Percentiles rank a stretch among this genome's conserved stretches.
phyloP scores from a whole-genome alignment of 768 basidiomycete genomes.

The Hebeloma cylindrosporum region DNA sequence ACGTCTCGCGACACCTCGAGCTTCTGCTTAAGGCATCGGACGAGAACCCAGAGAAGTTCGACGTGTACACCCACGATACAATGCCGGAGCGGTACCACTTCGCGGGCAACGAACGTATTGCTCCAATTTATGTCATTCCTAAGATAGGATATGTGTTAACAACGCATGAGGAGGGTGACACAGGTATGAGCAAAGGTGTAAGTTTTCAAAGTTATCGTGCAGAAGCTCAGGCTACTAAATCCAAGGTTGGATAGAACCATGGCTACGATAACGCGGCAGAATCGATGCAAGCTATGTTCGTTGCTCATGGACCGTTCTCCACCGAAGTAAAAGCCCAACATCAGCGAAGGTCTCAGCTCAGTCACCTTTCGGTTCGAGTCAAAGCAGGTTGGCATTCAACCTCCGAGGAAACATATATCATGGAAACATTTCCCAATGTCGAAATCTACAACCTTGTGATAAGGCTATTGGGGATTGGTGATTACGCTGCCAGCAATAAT shows the following conservation, averaged over 20 bases:
- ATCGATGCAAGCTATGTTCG: constrained; percentile 87
- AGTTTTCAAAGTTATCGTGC: constrained; percentile 27
- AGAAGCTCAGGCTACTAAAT: not conserved
- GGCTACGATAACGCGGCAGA: constrained; percentile 82
- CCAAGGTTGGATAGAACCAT: constrained; percentile 64
- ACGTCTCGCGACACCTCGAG: constrained; percentile 56
- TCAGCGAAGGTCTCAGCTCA: constrained; percentile 26
- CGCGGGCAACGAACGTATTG: constrained; percentile 69
- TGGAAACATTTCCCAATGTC: constrained; percentile 83
- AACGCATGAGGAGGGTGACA: constrained; percentile 56
- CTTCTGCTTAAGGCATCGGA: constrained; percentile 52
- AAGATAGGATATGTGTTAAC: constrained; percentile 80
- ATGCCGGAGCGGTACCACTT: constrained; percentile 88
- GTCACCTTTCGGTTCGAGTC: constrained; percentile 16
- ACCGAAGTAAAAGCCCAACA: constrained; percentile 61
- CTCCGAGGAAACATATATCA: constrained; percentile 62
- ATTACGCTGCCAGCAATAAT: constrained; percentile 60
- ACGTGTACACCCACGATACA: constrained; percentile 74
- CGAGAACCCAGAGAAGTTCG: constrained; percentile 63
- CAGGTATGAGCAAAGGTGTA: constrained; percentile 75
- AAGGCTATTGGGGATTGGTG: constrained; percentile 67
- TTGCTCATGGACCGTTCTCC: constrained; percentile 90
- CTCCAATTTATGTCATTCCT: constrained; percentile 85
- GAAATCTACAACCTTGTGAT: constrained; percentile 83
- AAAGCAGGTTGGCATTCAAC: constrained; percentile 68